A percentile compares a stretch with the other conserved stretches of the same genome.
Evolutionary conservation across 2,329 filamentous ascomycete species (phyloP).

Genomic region (Monascus ruber): DNA sequence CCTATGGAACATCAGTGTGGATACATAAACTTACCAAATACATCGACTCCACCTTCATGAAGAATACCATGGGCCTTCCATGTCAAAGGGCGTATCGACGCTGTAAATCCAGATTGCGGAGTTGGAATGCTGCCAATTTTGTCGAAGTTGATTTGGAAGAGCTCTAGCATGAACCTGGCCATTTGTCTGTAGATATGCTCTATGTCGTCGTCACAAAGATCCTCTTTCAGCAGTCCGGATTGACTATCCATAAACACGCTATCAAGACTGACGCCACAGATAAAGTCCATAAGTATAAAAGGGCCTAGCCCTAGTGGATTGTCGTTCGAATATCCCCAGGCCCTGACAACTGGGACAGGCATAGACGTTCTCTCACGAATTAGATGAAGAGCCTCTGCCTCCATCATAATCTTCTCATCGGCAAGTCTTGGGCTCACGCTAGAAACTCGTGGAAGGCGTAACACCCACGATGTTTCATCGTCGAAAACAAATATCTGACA

Average conservation of each 20-base stretch:
- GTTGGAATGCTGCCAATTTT: constrained; percentile 16
- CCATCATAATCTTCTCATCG: constrained; percentile 22
- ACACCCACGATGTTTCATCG: constrained; percentile 16
- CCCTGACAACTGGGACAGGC: constrained; percentile 15
- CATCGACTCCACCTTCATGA: too few relatives aligned
- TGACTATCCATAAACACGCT: constrained; percentile 24
- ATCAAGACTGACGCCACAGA: constrained; percentile 13
- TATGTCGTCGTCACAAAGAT: constrained; percentile 15
- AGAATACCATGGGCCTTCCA: constrained; percentile 12
- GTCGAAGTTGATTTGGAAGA: constrained; percentile 19
- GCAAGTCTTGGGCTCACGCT: constrained; percentile 14
- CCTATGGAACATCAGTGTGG: too few relatives aligned
- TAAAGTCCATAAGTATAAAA: constrained; percentile 21
- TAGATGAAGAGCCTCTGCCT: constrained; percentile 16
- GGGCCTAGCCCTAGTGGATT: constrained; percentile 17
- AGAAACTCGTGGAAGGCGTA: constrained; percentile 18
- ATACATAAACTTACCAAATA: too few relatives aligned
- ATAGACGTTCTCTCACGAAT: constrained; percentile 14
- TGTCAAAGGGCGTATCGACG: constrained; percentile 16
- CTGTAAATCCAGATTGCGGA: constrained; percentile 7
- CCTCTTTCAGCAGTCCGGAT: constrained; percentile 28
- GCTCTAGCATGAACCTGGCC: constrained; percentile 17
- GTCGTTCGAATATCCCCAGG: constrained; percentile 15
- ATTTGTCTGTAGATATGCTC: constrained; percentile 17
- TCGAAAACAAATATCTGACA: constrained; percentile 22